Percentiles rank a stretch among this genome's conserved stretches.
Conservation (phyloP, 257 asterid species). For the Echium plantagineum region DNA sequence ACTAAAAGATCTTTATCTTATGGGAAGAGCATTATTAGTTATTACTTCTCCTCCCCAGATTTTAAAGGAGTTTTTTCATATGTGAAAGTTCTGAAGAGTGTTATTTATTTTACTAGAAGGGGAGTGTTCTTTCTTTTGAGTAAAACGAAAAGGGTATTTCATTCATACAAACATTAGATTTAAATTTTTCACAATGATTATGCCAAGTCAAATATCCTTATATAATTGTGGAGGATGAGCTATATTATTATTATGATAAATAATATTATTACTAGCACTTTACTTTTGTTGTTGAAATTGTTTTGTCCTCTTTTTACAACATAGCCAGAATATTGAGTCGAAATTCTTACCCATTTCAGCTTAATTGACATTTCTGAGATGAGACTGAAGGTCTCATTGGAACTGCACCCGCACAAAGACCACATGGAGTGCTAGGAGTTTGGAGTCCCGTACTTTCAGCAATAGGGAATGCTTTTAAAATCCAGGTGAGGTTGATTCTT, state of each 20-base stretch:
- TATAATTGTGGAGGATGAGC: not conserved
- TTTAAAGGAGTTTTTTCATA: too few relatives aligned
- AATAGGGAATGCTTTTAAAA: slow-evolving; percentile 88
- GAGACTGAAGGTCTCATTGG: slow-evolving; percentile 78
- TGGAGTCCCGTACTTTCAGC: slow-evolving; percentile 98
- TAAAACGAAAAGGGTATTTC: too few relatives aligned
- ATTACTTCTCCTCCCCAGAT: too few relatives aligned
- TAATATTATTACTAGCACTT: not conserved
- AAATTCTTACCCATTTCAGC: slow-evolving; percentile 32
- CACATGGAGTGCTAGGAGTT: slow-evolving; percentile 85
- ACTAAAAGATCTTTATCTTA: too few relatives aligned
- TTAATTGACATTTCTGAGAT: slow-evolving; percentile 89
- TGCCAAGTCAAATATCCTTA: not conserved
- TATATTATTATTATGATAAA: too few relatives aligned
- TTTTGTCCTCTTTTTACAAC: not conserved
- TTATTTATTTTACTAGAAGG: too few relatives aligned
- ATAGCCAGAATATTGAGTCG: not conserved
- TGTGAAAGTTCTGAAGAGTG: too few relatives aligned
- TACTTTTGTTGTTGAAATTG: too few relatives aligned
- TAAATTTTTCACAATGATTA: too few relatives aligned
- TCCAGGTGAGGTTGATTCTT: slow-evolving; percentile 47
- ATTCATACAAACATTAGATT: too few relatives aligned
- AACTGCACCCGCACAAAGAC: slow-evolving; percentile 89
- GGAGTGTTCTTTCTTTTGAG: too few relatives aligned
- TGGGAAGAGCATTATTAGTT: too few relatives aligned